Evolutionary conservation across 768 basidiomycete genomes (phyloP).

Genomic region (Kwoniella dejecticola): DNA sequence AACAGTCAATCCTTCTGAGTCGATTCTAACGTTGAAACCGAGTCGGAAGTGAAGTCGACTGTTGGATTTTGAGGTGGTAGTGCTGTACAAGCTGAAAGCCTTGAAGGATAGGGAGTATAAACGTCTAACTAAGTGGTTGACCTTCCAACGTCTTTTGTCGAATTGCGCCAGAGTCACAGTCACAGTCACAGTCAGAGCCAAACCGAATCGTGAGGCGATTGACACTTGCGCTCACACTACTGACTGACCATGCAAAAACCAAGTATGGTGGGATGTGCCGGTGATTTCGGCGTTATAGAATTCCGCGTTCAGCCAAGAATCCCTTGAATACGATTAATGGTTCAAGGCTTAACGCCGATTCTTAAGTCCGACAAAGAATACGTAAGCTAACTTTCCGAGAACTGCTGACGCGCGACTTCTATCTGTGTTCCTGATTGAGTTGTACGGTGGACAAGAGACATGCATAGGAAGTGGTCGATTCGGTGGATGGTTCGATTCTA

Average conservation of each 20-base stretch:
- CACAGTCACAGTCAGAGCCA: not conserved
- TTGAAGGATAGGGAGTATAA: slow-evolving; percentile 18
- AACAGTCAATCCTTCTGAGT: slow-evolving; percentile 1
- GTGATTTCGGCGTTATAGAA: not conserved
- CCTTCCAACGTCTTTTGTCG: not conserved
- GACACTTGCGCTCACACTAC: no score
- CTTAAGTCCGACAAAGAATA: slow-evolving; percentile 21
- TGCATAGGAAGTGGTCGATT: no score
- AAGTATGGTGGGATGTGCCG: not conserved
- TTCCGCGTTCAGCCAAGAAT: not conserved
- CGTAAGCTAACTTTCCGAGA: slow-evolving; percentile 14
- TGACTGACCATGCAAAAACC: not conserved
- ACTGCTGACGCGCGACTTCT: no score
- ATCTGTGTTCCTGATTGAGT: no score
- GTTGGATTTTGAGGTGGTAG: slow-evolving; percentile 1
- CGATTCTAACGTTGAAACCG: slow-evolving; percentile 1
- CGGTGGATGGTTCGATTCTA: no score
- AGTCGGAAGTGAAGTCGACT: slow-evolving; percentile 9
- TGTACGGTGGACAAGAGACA: no score
- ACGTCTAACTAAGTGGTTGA: not conserved
- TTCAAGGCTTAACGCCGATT: slow-evolving; percentile 14
- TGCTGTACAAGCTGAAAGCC: not conserved
- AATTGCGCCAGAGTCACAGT: not conserved
- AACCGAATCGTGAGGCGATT: no score
- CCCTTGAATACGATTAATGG: not conserved